Evolutionary conservation across 1,139 yeast genomes (phyloP).

Genomic region (Diutina scorzettiae): DNA sequence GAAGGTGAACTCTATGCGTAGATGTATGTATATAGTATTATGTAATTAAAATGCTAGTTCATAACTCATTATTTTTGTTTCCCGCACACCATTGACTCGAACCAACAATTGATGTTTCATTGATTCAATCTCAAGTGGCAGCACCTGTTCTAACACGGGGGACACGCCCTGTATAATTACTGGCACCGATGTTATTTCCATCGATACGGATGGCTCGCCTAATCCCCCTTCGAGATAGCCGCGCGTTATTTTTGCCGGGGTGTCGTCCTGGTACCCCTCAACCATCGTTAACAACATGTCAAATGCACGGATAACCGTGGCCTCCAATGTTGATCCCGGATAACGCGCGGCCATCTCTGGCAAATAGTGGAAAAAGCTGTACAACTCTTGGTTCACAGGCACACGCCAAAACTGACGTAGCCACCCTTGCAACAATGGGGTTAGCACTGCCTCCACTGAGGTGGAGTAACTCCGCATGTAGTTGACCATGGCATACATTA

Average conservation of each 20-base stretch:
- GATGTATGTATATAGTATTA: too few relatives aligned
- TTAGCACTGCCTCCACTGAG: neutral
- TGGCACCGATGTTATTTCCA: constrained; percentile 7
- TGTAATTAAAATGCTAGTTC: constrained; percentile 5
- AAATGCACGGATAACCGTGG: constrained; percentile 6
- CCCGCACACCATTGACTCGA: neutral
- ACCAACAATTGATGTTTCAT: neutral
- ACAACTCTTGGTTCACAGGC: constrained; percentile 14
- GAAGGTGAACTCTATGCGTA: too few relatives aligned
- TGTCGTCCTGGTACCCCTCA: constrained; percentile 24
- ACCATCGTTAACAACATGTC: constrained; percentile 12
- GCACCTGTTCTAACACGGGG: neutral
- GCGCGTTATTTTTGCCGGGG: neutral
- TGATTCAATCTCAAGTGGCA: neutral
- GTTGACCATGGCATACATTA: constrained; percentile 1
- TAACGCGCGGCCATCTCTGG: constrained; percentile 10
- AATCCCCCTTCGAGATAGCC: neutral
- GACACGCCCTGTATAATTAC: constrained; percentile 6
- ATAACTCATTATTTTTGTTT: neutral
- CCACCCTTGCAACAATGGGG: neutral
- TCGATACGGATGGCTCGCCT: constrained; percentile 5
- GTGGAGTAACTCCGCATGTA: neutral
- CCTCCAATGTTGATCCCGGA: neutral
- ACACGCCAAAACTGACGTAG: constrained; percentile 10
- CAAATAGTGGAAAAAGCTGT: constrained; percentile 15